Conservation (phyloP, 1,284 basidiomycete genomes). For the Puccinia coronata region DNA sequence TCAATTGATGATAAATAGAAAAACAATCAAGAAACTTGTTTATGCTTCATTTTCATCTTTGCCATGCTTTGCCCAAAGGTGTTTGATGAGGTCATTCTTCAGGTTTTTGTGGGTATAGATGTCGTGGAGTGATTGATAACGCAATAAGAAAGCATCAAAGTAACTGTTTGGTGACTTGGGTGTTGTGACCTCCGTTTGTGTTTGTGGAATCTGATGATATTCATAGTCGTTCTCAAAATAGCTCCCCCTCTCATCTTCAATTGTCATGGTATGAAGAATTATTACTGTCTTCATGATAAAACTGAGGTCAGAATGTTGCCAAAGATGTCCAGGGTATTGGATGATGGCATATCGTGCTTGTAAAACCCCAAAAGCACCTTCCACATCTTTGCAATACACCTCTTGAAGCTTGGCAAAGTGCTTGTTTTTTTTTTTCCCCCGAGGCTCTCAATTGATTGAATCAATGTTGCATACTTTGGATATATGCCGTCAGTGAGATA, state of each 20-base stretch:
- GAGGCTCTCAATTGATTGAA: background rate
- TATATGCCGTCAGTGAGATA: slow-evolving; percentile 18
- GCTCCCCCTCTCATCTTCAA: background rate
- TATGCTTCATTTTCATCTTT: background rate
- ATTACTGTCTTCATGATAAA: slow-evolving; percentile 17
- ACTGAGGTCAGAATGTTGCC: background rate
- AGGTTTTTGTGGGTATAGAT: background rate
- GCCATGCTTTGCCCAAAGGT: background rate
- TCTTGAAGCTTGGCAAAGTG: slow-evolving; percentile 5
- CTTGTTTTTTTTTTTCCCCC: too few relatives aligned
- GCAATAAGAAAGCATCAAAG: background rate
- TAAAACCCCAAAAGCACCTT: slow-evolving; percentile 22
- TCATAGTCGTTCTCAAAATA: background rate
- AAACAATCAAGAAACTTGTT: background rate
- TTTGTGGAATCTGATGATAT: background rate
- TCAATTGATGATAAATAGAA: too few relatives aligned
- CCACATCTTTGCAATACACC: background rate
- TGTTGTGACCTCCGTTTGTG: background rate
- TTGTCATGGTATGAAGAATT: slow-evolving; percentile 33
- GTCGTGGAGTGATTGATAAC: background rate
- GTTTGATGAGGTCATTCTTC: background rate
- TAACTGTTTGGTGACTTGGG: background rate
- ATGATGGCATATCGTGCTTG: background rate
- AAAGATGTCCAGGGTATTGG: background rate
- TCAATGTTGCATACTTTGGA: background rate